Conservation (phyloP, 2,329 filamentous ascomycete genomes). For the Pezizomycotina sp. region DNA sequence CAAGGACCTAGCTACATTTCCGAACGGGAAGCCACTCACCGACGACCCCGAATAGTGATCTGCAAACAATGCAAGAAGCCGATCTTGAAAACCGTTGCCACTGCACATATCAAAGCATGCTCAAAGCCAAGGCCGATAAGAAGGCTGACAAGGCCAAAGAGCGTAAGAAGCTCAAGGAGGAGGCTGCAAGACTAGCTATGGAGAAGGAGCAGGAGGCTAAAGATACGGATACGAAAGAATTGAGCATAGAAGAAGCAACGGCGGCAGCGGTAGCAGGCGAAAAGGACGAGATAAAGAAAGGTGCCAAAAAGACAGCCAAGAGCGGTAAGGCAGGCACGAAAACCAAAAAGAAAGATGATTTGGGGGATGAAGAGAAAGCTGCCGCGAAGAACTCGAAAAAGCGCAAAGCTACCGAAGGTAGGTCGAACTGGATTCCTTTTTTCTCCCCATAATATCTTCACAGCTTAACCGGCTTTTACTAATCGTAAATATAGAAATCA, state of each 20-base stretch:
- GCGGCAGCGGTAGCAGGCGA: conserved; percentile 33
- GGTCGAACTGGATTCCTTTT: too few relatives aligned
- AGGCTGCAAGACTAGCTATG: conserved; percentile 27
- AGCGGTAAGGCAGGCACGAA: conserved; percentile 28
- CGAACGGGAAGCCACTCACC: conserved; percentile 63
- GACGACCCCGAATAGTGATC: conserved; percentile 63
- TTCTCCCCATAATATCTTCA: too few relatives aligned
- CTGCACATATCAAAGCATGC: conserved; percentile 67
- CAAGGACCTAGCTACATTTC: conserved; percentile 59
- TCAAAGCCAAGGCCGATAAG: conserved; percentile 69
- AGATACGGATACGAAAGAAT: conserved; percentile 26
- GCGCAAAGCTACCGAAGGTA: conserved; percentile 50
- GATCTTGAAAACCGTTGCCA: conserved; percentile 56
- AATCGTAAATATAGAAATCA: conserved; percentile 18
- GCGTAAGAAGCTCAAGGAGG: conserved; percentile 56
- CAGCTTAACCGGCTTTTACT: too few relatives aligned
- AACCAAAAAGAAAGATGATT: conserved; percentile 41
- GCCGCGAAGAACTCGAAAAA: conserved; percentile 55
- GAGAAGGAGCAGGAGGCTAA: conserved; percentile 31
- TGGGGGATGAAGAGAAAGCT: conserved; percentile 42
- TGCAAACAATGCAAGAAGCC: conserved; percentile 95
- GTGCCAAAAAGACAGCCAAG: conserved; percentile 28
- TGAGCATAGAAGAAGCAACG: conserved; percentile 22
- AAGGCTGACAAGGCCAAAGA: conserved; percentile 56
- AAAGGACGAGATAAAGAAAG: conserved; percentile 23